phyloP scores from a whole-genome alignment of 2,329 filamentous ascomycete genomes.

The Dactylellina parvicollis region DNA sequence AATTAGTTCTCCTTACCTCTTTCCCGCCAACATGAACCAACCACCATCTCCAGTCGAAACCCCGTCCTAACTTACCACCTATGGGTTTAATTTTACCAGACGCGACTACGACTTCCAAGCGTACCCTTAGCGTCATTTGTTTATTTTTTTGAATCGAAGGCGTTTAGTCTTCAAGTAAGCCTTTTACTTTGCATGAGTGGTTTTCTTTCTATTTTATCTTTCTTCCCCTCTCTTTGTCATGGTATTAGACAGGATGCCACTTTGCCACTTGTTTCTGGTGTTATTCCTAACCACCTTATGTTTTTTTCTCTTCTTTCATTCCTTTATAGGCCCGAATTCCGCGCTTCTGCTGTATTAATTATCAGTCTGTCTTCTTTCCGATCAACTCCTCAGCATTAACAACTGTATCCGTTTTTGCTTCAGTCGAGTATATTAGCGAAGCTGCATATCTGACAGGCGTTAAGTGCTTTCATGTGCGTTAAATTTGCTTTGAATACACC shows the following conservation, averaged over 20 bases:
- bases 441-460: conserved; percentile 30
- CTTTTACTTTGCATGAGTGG: not conserved
- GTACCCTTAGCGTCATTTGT: not conserved
- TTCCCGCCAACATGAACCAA: too few relatives aligned
- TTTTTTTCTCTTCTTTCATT: not conserved
- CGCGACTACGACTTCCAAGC: too few relatives aligned
- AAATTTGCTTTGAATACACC: not conserved
- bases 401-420: conserved; percentile 26
- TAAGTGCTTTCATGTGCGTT: conserved; percentile 1
- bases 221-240: not conserved
- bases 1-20: too few relatives aligned
- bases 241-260: too few relatives aligned
- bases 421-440: conserved; percentile 35
- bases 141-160: not conserved
- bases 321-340: not conserved
- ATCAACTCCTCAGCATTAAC: conserved; percentile 8
- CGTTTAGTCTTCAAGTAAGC: not conserved
- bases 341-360: not conserved
- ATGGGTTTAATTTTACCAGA: too few relatives aligned
- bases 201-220: conserved; percentile 3
- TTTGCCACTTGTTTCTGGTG: too few relatives aligned
- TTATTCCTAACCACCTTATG: not conserved
- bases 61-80: too few relatives aligned
- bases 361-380: not conserved
- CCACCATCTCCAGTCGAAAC: too few relatives aligned